Conservation (phyloP, 176 grass and related monocot species). For the Sorghum bicolor region DNA sequence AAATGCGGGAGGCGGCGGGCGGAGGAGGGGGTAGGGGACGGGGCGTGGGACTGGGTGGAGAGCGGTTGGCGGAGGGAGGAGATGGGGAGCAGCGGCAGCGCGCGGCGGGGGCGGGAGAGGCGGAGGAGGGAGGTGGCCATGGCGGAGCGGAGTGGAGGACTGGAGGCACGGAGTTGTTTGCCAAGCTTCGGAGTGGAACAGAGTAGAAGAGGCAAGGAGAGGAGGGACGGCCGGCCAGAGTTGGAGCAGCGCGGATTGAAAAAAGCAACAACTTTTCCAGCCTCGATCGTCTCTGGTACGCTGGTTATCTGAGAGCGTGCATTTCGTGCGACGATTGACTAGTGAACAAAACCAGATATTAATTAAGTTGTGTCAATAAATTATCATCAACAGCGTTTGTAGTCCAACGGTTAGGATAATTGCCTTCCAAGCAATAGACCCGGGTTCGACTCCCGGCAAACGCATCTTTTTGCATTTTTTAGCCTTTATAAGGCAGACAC, state of each 20-base stretch:
- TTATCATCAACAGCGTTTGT: constrained; percentile 44
- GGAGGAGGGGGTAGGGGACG: constrained; percentile 12
- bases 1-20: constrained; percentile 26
- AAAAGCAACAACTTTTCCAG: no score
- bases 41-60: constrained; percentile 25
- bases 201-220: no score
- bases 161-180: no score
- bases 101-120: constrained; percentile 36
- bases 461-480: not conserved
- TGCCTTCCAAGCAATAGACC: constrained; percentile 99
- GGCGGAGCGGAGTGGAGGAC: not conserved
- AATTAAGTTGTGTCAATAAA: no score
- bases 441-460: constrained; percentile 91
- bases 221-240: no score
- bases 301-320: not conserved
- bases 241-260: no score
- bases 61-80: constrained; percentile 19
- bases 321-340: not conserved
- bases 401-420: constrained; percentile 99
- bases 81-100: constrained; percentile 35
- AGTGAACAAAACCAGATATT: no score
- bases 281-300: no score
- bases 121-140: constrained; percentile 47
- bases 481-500: no score
- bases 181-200: no score